A percentile compares a stretch with the other conserved stretches of the same genome.
Conservation (phyloP, 257 asterid species). For the Fraxinus excelsior region DNA sequence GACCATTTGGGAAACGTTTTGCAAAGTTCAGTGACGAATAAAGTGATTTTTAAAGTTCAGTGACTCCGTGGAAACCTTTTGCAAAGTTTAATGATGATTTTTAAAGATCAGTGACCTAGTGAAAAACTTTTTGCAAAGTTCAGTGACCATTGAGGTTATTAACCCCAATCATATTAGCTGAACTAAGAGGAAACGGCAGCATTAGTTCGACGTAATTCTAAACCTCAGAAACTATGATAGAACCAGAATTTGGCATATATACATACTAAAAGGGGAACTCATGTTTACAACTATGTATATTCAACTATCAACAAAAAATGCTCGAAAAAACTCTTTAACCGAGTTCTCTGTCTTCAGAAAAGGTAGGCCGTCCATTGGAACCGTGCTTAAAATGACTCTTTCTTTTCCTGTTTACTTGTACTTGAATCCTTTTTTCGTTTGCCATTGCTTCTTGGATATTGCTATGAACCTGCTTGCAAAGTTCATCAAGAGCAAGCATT, state of each 20-base stretch:
- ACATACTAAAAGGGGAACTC: not conserved
- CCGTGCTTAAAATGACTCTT: slow-evolving; percentile 35
- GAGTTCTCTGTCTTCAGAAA: slow-evolving; percentile 40
- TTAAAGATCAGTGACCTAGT: too few relatives aligned
- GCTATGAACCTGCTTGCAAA: slow-evolving; percentile 53
- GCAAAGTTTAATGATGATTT: too few relatives aligned
- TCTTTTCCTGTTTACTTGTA: slow-evolving; percentile 45
- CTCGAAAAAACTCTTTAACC: slow-evolving; percentile 20
- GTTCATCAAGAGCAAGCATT: slow-evolving; percentile 91
- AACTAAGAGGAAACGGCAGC: not conserved
- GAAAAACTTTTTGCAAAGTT: too few relatives aligned
- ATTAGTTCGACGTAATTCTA: not conserved
- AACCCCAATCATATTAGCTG: not conserved
- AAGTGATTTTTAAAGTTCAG: too few relatives aligned
- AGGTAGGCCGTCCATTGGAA: slow-evolving; percentile 68
- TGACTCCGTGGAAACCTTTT: too few relatives aligned
- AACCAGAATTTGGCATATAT: not conserved
- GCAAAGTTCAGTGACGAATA: too few relatives aligned
- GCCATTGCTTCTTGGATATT: slow-evolving; percentile 60
- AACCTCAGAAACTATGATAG: not conserved
- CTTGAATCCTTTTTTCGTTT: slow-evolving; percentile 58
- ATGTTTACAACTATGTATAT: not conserved
- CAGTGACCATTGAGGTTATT: too few relatives aligned
- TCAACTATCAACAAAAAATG: not conserved
- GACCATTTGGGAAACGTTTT: too few relatives aligned